These are phyloP conservation scores for Gynandropsis gynandra DNA, from an alignment of 345 rosid genomes.

Conservation along the genomic window DNA sequence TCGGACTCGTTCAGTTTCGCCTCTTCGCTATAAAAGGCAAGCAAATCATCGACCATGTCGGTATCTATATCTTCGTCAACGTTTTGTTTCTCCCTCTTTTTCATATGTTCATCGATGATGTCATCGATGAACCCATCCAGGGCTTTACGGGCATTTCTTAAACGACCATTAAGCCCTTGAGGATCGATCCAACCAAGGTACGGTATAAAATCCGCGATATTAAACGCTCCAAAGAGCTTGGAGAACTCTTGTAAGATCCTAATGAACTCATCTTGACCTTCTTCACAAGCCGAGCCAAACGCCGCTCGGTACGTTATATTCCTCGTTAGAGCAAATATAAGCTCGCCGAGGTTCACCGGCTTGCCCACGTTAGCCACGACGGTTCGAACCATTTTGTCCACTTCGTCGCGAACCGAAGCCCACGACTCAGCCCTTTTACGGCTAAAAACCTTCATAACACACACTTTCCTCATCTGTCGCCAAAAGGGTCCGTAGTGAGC, in stretches of 20 bases:
- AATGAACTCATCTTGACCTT: conserved; percentile 73
- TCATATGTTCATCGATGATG: conserved; percentile 74
- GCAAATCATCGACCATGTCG: conserved; percentile 93
- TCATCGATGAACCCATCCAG: conserved; percentile 74
- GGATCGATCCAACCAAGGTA: conserved; percentile 68
- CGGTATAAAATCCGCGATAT: conserved; percentile 83
- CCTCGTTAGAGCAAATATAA: conserved; percentile 60
- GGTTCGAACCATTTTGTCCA: conserved; percentile 37
- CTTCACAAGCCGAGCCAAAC: conserved; percentile 52
- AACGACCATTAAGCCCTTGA: conserved; percentile 55
- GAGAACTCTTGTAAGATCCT: conserved; percentile 90
- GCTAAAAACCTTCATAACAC: conserved; percentile 86
- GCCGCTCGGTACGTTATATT: conserved; percentile 82
- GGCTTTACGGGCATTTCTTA: conserved; percentile 51
- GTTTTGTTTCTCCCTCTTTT: conserved; percentile 28
- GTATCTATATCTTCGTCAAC: conserved; percentile 29
- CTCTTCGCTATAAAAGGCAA: conserved; percentile 69
- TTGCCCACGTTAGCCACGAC: conserved; percentile 43
- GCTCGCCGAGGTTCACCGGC: conserved; percentile 63
- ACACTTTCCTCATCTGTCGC: conserved; percentile 94
- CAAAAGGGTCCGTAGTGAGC: conserved; percentile 95
- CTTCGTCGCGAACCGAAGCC: conserved; percentile 88
- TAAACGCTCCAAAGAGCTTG: conserved; percentile 91
- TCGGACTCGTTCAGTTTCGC: conserved; percentile 45
- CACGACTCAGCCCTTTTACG: conserved; percentile 91